A percentile compares a stretch with the other conserved stretches of the same genome.
These are phyloP conservation scores for Podaxis sp. DNA, from an alignment of 768 basidiomycete genomes.

Conservation along the genomic window DNA sequence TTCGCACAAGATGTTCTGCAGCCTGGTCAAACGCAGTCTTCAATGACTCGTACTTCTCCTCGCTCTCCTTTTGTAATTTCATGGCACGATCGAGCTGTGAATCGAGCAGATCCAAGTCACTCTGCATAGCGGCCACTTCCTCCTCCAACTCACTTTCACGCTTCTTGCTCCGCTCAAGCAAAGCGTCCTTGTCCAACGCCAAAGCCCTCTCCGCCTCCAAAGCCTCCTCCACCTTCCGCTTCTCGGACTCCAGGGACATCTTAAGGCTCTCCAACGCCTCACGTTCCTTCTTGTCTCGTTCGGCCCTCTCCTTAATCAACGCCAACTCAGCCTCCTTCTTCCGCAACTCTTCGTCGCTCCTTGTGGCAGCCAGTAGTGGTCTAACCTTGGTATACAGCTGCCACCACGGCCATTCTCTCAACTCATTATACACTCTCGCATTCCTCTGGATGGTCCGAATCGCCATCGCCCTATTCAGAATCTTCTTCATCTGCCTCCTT, in stretches of 20 bases:
- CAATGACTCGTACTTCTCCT: slow-evolving; percentile 72
- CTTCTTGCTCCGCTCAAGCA: slow-evolving; percentile 79
- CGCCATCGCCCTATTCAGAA: slow-evolving; percentile 87
- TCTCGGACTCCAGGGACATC: slow-evolving; percentile 80
- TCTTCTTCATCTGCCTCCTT: slow-evolving; percentile 88
- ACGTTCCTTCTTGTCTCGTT: slow-evolving; percentile 79
- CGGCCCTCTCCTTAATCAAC: slow-evolving; percentile 78
- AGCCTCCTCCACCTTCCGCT: slow-evolving; percentile 74
- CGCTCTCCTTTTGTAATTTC: slow-evolving; percentile 70
- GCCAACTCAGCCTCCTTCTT: slow-evolving; percentile 82
- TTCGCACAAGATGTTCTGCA: slow-evolving; percentile 76
- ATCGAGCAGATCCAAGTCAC: slow-evolving; percentile 80
- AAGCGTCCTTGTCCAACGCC: slow-evolving; percentile 75
- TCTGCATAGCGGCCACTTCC: slow-evolving; percentile 73
- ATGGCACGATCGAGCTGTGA: slow-evolving; percentile 81
- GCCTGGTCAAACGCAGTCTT: slow-evolving; percentile 77
- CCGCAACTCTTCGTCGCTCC: slow-evolving; percentile 87
- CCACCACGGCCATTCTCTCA: slow-evolving; percentile 99
- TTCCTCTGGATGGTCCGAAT: slow-evolving; percentile 92
- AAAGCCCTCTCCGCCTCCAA: slow-evolving; percentile 80
- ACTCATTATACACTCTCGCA: slow-evolving; percentile 83
- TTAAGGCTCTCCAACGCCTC: slow-evolving; percentile 75
- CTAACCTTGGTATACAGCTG: slow-evolving; percentile 95
- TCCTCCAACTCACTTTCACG: slow-evolving; percentile 85
- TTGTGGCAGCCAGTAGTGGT: slow-evolving; percentile 86